These are phyloP conservation scores for Didymella glomerata DNA, from an alignment of 2,329 filamentous ascomycete genomes.

Conservation along the genomic window DNA sequence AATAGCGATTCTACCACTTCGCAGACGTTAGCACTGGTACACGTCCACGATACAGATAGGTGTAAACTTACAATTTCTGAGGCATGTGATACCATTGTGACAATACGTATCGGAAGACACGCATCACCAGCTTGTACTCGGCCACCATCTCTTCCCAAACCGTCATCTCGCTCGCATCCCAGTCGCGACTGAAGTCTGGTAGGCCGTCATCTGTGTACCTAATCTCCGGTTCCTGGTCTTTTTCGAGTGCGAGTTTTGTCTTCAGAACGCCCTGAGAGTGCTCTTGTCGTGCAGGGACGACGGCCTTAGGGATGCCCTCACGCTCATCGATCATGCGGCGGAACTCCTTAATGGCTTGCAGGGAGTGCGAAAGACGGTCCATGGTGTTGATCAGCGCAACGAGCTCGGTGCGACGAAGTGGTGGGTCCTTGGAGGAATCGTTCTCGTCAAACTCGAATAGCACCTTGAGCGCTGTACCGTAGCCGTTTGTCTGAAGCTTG, in stretches of 20 bases:
- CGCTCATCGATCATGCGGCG: constrained; percentile 59
- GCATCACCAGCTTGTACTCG: constrained; percentile 71
- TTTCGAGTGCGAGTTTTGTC: constrained; percentile 39
- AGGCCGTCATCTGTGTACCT: constrained; percentile 50
- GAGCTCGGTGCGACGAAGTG: constrained; percentile 86
- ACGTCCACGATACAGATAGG: background rate
- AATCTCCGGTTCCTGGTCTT: constrained; percentile 27
- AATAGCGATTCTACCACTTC: constrained; percentile 61
- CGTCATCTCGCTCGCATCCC: constrained; percentile 53
- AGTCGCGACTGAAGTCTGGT: constrained; percentile 54
- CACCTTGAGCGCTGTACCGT: constrained; percentile 93
- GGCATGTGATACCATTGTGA: constrained; percentile 76
- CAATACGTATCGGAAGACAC: constrained; percentile 72
- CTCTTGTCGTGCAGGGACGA: constrained; percentile 29
- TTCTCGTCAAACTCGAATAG: constrained; percentile 89
- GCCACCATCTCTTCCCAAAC: constrained; percentile 66
- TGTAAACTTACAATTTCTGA: constrained; percentile 69
- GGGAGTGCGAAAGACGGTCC: constrained; percentile 81
- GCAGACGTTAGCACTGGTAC: constrained; percentile 21
- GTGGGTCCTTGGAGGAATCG: constrained; percentile 69
- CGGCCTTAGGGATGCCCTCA: constrained; percentile 39
- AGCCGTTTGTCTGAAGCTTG: constrained; percentile 93
- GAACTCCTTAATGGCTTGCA: constrained; percentile 79
- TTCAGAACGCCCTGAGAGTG: constrained; percentile 43
- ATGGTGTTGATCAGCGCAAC: constrained; percentile 96